phyloP scores from a whole-genome alignment of 169 alveolate species.

The Eimeria necatrix region DNA sequence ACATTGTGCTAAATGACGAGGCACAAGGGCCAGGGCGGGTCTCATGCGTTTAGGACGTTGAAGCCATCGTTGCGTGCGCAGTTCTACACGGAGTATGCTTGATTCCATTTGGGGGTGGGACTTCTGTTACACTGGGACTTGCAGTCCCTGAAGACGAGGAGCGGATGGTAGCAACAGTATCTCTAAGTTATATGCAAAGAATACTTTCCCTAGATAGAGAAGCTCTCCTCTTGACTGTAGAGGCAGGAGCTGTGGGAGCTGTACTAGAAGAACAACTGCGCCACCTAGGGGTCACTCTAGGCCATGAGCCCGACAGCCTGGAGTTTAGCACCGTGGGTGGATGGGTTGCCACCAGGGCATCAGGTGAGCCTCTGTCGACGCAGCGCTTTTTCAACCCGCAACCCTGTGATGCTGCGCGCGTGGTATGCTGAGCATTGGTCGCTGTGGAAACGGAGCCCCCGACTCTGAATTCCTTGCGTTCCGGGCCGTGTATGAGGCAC shows the following conservation, averaged over 20 bases:
- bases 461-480: too few species aligned
- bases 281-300: conserved; percentile 89
- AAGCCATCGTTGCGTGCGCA: conserved; percentile 86
- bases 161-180: conserved; percentile 90
- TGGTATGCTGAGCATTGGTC: too few species aligned
- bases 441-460: too few species aligned
- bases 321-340: conserved; percentile 94
- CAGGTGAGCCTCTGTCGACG: conserved; percentile 70
- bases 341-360: conserved; percentile 93
- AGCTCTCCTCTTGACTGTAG: conserved; percentile 90
- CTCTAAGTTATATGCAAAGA: conserved; percentile 88
- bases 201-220: conserved; percentile 88
- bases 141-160: conserved; percentile 74
- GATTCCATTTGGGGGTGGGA: conserved; percentile 93
- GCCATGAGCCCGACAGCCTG: conserved; percentile 94
- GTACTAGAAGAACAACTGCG: conserved; percentile 90
- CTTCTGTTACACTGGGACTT: conserved; percentile 90
- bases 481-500: too few species aligned
- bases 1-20: background rate
- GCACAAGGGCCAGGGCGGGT: background rate
- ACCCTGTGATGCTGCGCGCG: too few species aligned
- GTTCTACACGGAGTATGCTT: conserved; percentile 85
- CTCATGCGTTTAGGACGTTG: conserved; percentile 84
- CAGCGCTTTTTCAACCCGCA: too few species aligned
- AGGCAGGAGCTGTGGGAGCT: conserved; percentile 91